These are phyloP conservation scores for Parietaria judaica DNA, from an alignment of 306 rosid species.

Conservation along the genomic window DNA sequence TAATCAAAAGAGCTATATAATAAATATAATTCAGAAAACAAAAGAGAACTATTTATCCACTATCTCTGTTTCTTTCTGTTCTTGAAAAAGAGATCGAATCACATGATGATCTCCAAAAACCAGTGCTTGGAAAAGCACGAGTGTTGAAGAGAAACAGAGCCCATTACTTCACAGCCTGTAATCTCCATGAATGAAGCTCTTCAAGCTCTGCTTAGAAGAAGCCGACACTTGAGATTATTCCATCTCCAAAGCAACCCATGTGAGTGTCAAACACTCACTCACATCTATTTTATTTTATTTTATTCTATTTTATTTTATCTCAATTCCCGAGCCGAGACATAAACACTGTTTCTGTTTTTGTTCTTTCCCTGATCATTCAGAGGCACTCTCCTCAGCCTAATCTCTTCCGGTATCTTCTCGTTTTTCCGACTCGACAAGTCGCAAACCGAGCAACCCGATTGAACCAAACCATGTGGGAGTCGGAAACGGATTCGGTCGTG, in stretches of 20 bases:
- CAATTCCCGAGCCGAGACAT: not conserved
- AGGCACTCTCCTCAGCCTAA: conserved; percentile 23
- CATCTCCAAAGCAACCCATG: conserved; percentile 50
- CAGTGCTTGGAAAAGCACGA: conserved; percentile 4
- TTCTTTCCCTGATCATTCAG: conserved; percentile 15
- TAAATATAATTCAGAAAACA: conserved; percentile 1
- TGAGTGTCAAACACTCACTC: conserved; percentile 25
- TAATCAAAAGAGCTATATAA: no score
- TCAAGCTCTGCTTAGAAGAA: conserved; percentile 29
- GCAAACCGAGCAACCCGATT: no score
- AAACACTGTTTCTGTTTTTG: conserved; percentile 1
- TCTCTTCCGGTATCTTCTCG: conserved; percentile 18
- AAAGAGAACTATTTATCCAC: conserved; percentile 28
- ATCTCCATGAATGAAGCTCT: conserved; percentile 5
- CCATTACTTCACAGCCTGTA: conserved; percentile 83
- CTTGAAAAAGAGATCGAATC: conserved; percentile 1
- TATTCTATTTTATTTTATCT: not conserved
- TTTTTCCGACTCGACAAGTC: not conserved
- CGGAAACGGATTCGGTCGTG: conserved; percentile 56
- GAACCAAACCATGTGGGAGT: conserved; percentile 77
- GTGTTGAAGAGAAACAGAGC: conserved; percentile 19
- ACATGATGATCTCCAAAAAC: conserved; percentile 20
- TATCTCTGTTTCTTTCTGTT: not conserved
- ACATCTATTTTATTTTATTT: not conserved
- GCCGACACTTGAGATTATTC: conserved; percentile 62